Percentiles rank a stretch among this genome's conserved stretches.
phyloP scores from a whole-genome alignment of 371 early-diverging fungal genomes.

The Mucor ambiguus region DNA sequence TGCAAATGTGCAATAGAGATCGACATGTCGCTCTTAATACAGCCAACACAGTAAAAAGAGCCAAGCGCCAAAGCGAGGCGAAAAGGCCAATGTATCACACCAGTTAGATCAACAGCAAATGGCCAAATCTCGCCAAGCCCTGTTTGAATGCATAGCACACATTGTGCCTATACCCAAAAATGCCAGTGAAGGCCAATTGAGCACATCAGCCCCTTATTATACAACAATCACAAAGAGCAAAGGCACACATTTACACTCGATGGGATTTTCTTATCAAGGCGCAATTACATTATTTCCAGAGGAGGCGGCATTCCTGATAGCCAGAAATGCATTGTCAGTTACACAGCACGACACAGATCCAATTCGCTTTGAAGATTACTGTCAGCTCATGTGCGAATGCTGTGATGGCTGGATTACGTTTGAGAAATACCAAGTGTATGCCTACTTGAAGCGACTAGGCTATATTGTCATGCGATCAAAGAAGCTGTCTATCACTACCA shows the following conservation, averaged over 20 bases:
- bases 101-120: constrained; percentile 6
- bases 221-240: constrained; percentile 26
- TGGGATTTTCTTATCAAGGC: constrained; percentile 47
- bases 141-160: constrained; percentile 4
- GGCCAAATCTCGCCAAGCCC: constrained; percentile 20
- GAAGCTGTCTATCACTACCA: background rate
- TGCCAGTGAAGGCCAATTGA: background rate
- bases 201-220: background rate
- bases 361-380: constrained; percentile 23
- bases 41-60: background rate
- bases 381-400: constrained; percentile 24
- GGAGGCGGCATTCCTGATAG: constrained; percentile 57
- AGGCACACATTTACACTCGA: constrained; percentile 47
- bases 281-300: constrained; percentile 46
- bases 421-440: constrained; percentile 51
- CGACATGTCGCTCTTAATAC: background rate
- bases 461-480: constrained; percentile 40
- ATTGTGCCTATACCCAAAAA: background rate
- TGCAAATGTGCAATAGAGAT: background rate
- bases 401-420: constrained; percentile 36
- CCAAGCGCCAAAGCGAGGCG: constrained; percentile 14
- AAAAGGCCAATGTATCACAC: constrained; percentile 7
- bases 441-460: constrained; percentile 56
- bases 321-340: constrained; percentile 42
- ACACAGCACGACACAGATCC: constrained; percentile 3